phyloP scores from a whole-genome alignment of 805 yeast genomes.

The Yarrowia sp. region DNA sequence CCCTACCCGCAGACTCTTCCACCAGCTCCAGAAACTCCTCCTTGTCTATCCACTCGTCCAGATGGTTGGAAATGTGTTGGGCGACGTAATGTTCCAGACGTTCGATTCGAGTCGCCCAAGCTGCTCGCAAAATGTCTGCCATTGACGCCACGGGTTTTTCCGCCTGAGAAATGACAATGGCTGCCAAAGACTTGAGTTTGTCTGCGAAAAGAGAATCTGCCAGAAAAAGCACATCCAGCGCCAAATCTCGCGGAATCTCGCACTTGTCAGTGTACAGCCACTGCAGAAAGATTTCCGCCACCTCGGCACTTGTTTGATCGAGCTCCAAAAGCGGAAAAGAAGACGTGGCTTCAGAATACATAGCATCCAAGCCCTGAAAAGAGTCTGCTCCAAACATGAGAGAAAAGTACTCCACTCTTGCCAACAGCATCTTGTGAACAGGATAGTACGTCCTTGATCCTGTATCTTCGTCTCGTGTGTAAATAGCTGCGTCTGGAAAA shows the following conservation, averaged over 20 bases:
- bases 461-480: conserved; percentile 1
- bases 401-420: conserved; percentile 60
- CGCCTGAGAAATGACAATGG: conserved; percentile 45
- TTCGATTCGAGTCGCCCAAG: conserved; percentile 66
- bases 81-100: conserved; percentile 65
- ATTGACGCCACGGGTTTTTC: conserved; percentile 39
- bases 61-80: conserved; percentile 50
- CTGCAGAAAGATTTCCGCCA: conserved; percentile 50
- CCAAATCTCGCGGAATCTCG: conserved; percentile 47
- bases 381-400: conserved; percentile 47
- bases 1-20: conserved; percentile 53
- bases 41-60: conserved; percentile 41
- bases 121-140: conserved; percentile 57
- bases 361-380: not conserved
- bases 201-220: conserved; percentile 57
- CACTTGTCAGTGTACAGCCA: conserved; percentile 62
- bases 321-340: conserved; percentile 41
- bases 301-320: conserved; percentile 36
- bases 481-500: conserved; percentile 27
- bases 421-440: conserved; percentile 57
- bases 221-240: conserved; percentile 54
- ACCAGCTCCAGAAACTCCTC: conserved; percentile 43
- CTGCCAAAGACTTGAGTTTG: conserved; percentile 62
- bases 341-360: conserved; percentile 38
- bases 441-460: conserved; percentile 47